Conservation (phyloP, 352 stramenopile species). For the Phytophthora agathidicida region DNA sequence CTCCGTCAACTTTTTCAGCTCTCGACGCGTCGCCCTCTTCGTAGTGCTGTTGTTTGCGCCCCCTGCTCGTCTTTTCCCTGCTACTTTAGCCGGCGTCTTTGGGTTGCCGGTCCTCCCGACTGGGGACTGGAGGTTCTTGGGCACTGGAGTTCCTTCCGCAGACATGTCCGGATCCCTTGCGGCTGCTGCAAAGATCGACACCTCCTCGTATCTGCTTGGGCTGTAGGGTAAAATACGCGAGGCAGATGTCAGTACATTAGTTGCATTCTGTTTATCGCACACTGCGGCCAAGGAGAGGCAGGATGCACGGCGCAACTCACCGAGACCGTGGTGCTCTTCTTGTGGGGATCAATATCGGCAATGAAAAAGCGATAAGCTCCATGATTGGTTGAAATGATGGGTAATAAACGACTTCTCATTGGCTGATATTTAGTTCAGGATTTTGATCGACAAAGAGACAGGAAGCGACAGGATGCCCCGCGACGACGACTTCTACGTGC, state of each 20-base stretch:
- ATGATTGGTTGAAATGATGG: conserved; percentile 35
- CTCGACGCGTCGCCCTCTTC: conserved; percentile 70
- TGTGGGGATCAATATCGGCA: conserved; percentile 11
- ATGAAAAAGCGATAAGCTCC: background rate
- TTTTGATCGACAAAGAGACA: background rate
- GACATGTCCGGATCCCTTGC: conserved; percentile 27
- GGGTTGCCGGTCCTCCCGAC: conserved; percentile 37
- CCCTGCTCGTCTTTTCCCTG: conserved; percentile 47
- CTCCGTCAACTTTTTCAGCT: conserved; percentile 83
- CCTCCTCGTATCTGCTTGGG: background rate
- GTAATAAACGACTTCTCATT: conserved; percentile 11
- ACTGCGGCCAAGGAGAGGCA: background rate
- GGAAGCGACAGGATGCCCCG: conserved; percentile 52
- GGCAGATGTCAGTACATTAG: background rate
- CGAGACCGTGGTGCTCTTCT: conserved; percentile 7
- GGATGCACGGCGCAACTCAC: conserved; percentile 9
- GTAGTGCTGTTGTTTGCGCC: conserved; percentile 29
- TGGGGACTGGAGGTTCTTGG: conserved; percentile 41
- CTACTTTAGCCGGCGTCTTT: conserved; percentile 48
- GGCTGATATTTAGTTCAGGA: conserved; percentile 27
- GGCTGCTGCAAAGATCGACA: background rate
- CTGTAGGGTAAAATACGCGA: background rate
- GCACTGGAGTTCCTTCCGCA: conserved; percentile 35
- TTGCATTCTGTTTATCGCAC: background rate
- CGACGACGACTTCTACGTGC: conserved; percentile 87